Conservation (phyloP, 192 early-diverging fungal species). For the Pecoramyces ruminantium region DNA sequence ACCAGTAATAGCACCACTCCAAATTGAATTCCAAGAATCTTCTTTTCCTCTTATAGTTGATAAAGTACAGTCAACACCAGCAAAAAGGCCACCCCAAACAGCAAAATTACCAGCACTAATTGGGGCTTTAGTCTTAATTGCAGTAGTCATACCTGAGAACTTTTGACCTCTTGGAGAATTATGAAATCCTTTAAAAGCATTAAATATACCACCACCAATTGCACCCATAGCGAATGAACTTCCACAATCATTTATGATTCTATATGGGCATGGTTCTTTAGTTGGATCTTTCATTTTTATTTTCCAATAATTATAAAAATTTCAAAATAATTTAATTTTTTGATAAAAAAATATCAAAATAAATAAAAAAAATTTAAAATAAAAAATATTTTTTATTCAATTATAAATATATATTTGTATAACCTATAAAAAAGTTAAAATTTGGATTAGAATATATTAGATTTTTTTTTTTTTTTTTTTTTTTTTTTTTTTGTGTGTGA, state of each 20-base stretch:
- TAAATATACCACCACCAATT: constrained; percentile 87
- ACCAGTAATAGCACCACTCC: constrained; percentile 85
- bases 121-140: not conserved
- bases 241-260: constrained; percentile 50
- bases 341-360: no score
- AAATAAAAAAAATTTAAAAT: no score
- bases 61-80: constrained; percentile 88
- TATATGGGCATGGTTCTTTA: not conserved
- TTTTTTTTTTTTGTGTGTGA: no score
- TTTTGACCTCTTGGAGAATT: constrained; percentile 58
- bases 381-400: no score
- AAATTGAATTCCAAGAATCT: constrained; percentile 96
- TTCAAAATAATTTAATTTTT: no score
- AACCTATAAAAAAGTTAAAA: no score
- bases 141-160: not conserved
- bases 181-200: constrained; percentile 95
- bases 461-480: no score
- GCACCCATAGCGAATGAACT: constrained; percentile 92
- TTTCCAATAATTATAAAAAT: not conserved
- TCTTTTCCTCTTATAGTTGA: constrained; percentile 92
- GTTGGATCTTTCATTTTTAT: not conserved
- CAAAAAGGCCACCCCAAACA: constrained; percentile 97
- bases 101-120: constrained; percentile 75
- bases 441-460: no score
- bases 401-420: no score